Conservation (phyloP, 164 flowering plant species). For the Echeveria elegans region DNA sequence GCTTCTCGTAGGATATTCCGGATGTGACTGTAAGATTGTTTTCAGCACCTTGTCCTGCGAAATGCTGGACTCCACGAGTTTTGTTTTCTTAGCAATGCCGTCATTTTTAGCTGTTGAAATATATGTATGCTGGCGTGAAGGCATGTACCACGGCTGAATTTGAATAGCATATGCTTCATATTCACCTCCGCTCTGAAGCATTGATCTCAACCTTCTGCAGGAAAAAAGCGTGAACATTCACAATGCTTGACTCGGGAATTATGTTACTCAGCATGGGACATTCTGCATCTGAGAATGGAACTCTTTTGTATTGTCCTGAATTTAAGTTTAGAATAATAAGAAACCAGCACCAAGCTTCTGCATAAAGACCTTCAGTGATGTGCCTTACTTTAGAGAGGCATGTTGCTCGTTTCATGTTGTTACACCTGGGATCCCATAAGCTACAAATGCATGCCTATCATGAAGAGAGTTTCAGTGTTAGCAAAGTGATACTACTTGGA, state of each 20-base stretch:
- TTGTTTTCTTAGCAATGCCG: slow-evolving; percentile 55
- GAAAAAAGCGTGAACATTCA: neutral
- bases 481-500: neutral
- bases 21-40: slow-evolving; percentile 55
- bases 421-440: slow-evolving; percentile 83
- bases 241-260: no score
- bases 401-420: slow-evolving; percentile 51
- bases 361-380: neutral
- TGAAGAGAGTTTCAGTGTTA: neutral
- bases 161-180: slow-evolving; percentile 71
- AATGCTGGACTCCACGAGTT: slow-evolving; percentile 54
- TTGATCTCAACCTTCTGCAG: slow-evolving; percentile 42
- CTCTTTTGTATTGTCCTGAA: slow-evolving; percentile 51
- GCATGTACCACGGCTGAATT: slow-evolving; percentile 89
- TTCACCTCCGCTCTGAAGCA: slow-evolving; percentile 52
- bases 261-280: slow-evolving; percentile 23
- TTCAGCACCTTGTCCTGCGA: slow-evolving; percentile 41
- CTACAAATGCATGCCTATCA: slow-evolving; percentile 75
- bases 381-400: neutral
- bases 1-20: slow-evolving; percentile 49
- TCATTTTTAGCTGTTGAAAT: slow-evolving; percentile 74
- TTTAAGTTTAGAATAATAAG: neutral
- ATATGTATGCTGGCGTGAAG: slow-evolving; percentile 66
- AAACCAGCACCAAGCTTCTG: neutral
- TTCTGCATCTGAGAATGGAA: slow-evolving; percentile 47